phyloP scores from a whole-genome alignment of 148 eudicot genomes.

The Rhododendron ferrugineum region DNA sequence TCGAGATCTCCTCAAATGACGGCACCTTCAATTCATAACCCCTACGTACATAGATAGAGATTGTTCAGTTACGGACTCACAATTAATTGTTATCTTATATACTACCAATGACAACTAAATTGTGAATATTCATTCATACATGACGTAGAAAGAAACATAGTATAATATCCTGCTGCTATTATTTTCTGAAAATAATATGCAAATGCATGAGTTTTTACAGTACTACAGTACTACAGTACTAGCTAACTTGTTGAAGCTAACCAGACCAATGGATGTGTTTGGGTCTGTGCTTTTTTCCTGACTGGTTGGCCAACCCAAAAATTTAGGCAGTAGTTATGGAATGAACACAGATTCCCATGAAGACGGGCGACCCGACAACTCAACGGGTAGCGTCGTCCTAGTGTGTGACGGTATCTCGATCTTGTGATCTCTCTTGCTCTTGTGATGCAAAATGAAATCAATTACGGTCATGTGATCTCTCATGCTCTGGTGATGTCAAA shows the following conservation, averaged over 20 bases:
- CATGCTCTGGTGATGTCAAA: too few relatives aligned
- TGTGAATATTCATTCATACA: neutral
- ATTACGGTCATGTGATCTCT: neutral
- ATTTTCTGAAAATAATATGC: too few relatives aligned
- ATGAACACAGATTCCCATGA: neutral
- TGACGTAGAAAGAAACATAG: too few relatives aligned
- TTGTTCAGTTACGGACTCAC: neutral
- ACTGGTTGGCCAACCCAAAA: neutral
- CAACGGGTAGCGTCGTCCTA: neutral
- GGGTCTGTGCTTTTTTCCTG: neutral
- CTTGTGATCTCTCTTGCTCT: neutral
- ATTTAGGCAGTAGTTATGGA: neutral
- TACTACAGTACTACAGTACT: too few relatives aligned
- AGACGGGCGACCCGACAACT: too few relatives aligned
- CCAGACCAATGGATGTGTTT: neutral
- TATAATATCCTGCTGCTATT: too few relatives aligned
- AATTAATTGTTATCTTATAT: too few relatives aligned
- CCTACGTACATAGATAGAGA: neutral
- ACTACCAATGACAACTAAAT: neutral
- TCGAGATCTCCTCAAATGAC: neutral
- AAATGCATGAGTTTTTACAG: too few relatives aligned
- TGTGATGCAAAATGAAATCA: neutral
- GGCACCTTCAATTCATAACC: neutral
- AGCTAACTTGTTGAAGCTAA: neutral
- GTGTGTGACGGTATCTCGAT: neutral